Conservation (phyloP, 768 basidiomycete genomes). For the Pulveroboletus sp. region DNA sequence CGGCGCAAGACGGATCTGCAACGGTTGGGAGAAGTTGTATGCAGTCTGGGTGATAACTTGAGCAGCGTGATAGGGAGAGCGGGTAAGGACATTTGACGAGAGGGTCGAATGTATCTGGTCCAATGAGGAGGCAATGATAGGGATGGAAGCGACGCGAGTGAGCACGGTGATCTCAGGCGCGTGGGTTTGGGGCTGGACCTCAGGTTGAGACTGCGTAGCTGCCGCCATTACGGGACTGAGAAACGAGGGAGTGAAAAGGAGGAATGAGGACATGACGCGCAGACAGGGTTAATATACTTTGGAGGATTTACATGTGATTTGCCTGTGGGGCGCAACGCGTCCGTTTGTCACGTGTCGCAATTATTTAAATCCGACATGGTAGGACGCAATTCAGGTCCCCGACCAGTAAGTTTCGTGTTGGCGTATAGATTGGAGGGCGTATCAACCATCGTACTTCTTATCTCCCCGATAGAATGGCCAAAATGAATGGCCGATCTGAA, state of each 20-base stretch:
- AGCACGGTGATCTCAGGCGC: constrained; percentile 59
- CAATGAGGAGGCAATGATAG: constrained; percentile 63
- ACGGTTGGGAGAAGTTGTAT: constrained; percentile 59
- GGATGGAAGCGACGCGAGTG: constrained; percentile 65
- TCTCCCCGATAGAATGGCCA: background rate
- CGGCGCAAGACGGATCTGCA: constrained; percentile 63
- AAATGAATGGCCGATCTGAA: too few relatives aligned
- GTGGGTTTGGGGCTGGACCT: constrained; percentile 16
- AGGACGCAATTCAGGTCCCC: too few relatives aligned
- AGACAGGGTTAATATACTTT: constrained; percentile 29
- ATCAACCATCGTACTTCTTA: background rate
- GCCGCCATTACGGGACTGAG: constrained; percentile 33
- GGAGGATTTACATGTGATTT: constrained; percentile 24
- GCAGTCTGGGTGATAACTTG: constrained; percentile 57
- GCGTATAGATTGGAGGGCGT: background rate
- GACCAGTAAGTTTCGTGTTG: background rate
- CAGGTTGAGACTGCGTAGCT: constrained; percentile 24
- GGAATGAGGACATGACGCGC: constrained; percentile 8
- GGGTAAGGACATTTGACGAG: constrained; percentile 55
- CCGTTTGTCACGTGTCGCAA: constrained; percentile 27
- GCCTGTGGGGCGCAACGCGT: background rate
- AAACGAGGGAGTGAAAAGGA: background rate
- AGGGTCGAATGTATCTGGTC: constrained; percentile 58
- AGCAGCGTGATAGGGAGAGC: constrained; percentile 62
- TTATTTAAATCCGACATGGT: too few relatives aligned